phyloP scores from a whole-genome alignment of 1,284 basidiomycete genomes.

The Cerioporus squamosus region DNA sequence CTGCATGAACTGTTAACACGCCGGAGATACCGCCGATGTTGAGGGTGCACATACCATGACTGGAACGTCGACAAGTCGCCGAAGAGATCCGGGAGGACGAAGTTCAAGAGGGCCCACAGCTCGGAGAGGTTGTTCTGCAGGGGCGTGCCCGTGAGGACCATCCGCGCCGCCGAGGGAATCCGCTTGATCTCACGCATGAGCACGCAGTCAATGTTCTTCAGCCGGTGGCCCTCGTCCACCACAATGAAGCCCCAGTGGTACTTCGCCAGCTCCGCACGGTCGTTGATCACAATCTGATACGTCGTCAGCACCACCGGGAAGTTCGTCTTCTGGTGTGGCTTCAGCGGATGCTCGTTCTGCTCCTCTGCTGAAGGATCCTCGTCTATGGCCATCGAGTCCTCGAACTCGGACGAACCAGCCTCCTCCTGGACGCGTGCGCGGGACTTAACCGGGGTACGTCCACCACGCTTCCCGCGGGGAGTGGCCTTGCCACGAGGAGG shows the following conservation, averaged over 20 bases:
- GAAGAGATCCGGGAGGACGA: slow-evolving; percentile 93
- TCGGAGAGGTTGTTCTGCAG: slow-evolving; percentile 94
- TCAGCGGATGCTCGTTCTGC: slow-evolving; percentile 20
- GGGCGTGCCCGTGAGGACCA: slow-evolving; percentile 94
- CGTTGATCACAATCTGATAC: slow-evolving; percentile 92
- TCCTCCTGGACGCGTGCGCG: slow-evolving; percentile 21
- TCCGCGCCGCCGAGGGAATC: slow-evolving; percentile 83
- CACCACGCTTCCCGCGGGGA: slow-evolving; percentile 24
- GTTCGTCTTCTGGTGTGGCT: slow-evolving; percentile 38
- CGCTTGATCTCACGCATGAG: slow-evolving; percentile 92
- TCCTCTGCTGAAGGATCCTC: slow-evolving; percentile 14
- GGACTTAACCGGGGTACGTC: slow-evolving; percentile 18
- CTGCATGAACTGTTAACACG: slow-evolving; percentile 37
- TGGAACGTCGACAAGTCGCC: slow-evolving; percentile 90
- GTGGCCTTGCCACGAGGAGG: slow-evolving; percentile 12
- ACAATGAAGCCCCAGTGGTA: slow-evolving; percentile 93
- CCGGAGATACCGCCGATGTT: background rate
- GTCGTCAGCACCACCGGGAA: slow-evolving; percentile 90
- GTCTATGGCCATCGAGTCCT: slow-evolving; percentile 19
- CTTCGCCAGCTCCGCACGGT: slow-evolving; percentile 67
- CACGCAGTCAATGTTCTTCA: slow-evolving; percentile 93
- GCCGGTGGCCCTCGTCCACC: slow-evolving; percentile 93
- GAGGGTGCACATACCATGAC: slow-evolving; percentile 68
- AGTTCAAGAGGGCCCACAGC: slow-evolving; percentile 95
- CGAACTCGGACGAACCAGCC: slow-evolving; percentile 22